A percentile compares a stretch with the other conserved stretches of the same genome.
phyloP scores from a whole-genome alignment of 1,284 basidiomycete species.

The Ceratobasidium sp. region DNA sequence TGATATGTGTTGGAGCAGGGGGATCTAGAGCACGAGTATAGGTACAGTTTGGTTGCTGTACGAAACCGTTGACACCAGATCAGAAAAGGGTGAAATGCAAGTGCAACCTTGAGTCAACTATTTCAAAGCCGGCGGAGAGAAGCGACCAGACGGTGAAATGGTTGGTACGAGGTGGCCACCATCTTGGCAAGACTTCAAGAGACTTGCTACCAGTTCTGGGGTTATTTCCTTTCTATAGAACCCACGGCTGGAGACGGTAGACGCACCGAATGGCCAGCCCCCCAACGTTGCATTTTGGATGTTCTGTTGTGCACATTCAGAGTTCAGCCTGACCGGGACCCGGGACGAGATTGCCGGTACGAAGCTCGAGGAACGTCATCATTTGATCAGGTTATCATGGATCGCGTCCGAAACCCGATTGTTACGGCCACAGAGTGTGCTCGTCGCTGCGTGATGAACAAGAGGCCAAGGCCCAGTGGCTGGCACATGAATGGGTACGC shows the following conservation, averaged over 20 bases:
- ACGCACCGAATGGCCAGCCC: background rate
- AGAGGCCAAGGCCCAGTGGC: background rate
- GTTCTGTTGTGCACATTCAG: background rate
- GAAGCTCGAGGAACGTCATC: conserved; percentile 13
- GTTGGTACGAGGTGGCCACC: background rate
- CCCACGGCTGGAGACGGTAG: background rate
- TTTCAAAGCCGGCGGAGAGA: conserved; percentile 18
- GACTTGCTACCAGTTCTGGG: background rate
- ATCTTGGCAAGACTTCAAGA: background rate
- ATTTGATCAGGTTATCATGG: conserved; percentile 7
- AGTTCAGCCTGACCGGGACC: background rate
- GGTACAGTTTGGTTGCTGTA: background rate
- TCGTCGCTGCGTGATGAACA: background rate
- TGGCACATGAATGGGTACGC: background rate
- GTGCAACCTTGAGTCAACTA: background rate
- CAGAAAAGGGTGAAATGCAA: too few relatives aligned
- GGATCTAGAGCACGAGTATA: background rate
- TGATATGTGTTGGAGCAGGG: background rate
- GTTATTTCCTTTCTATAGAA: background rate
- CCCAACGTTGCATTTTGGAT: background rate
- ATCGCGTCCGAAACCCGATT: conserved; percentile 33
- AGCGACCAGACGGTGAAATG: background rate
- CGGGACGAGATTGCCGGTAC: conserved; percentile 3
- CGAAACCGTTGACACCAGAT: background rate
- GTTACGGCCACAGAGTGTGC: background rate